Conservation (phyloP, 495 filamentous ascomycete species). For the Poronia punctata region DNA sequence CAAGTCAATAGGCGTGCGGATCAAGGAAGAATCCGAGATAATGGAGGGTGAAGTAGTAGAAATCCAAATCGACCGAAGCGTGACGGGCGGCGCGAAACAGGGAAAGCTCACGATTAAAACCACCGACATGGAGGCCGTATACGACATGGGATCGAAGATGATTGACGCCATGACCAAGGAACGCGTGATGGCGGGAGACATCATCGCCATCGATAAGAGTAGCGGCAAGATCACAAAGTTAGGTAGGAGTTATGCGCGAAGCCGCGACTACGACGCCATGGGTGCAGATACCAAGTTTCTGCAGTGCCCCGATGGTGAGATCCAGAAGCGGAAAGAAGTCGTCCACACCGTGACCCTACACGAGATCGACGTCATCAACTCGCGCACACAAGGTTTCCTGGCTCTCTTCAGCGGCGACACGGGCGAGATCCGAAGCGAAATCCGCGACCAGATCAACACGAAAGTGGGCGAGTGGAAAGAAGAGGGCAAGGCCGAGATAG, state of each 20-base stretch:
- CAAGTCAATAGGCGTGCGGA: conserved; percentile 91
- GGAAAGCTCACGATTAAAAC: conserved; percentile 99
- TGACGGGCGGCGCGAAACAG: conserved; percentile 94
- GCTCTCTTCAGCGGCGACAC: conserved; percentile 97
- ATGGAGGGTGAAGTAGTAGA: conserved; percentile 99
- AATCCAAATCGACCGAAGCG: conserved; percentile 96
- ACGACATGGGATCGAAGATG: conserved; percentile 99
- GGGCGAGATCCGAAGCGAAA: conserved; percentile 94
- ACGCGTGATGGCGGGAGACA: conserved; percentile 94
- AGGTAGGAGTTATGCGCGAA: conserved; percentile 84
- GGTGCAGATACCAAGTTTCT: conserved; percentile 97
- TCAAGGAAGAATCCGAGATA: conserved; percentile 97
- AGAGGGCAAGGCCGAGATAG: conserved; percentile 96
- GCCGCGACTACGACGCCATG: conserved; percentile 98
- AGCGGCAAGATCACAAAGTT: conserved; percentile 97
- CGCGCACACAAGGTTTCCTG: conserved; percentile 89
- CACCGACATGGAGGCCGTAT: conserved; percentile 99
- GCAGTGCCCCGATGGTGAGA: conserved; percentile 95
- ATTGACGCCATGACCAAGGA: conserved; percentile 99
- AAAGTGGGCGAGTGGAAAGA: conserved; percentile 99
- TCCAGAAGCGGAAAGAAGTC: conserved; percentile 95
- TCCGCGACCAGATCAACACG: conserved; percentile 96
- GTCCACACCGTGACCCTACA: conserved; percentile 94
- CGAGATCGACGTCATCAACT: conserved; percentile 99
- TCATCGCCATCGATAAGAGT: conserved; percentile 97